A percentile compares a stretch with the other conserved stretches of the same genome.
These are phyloP conservation scores for Aspergillus quadrilineatus DNA, from an alignment of 2,329 filamentous ascomycete genomes.

Conservation along the genomic window DNA sequence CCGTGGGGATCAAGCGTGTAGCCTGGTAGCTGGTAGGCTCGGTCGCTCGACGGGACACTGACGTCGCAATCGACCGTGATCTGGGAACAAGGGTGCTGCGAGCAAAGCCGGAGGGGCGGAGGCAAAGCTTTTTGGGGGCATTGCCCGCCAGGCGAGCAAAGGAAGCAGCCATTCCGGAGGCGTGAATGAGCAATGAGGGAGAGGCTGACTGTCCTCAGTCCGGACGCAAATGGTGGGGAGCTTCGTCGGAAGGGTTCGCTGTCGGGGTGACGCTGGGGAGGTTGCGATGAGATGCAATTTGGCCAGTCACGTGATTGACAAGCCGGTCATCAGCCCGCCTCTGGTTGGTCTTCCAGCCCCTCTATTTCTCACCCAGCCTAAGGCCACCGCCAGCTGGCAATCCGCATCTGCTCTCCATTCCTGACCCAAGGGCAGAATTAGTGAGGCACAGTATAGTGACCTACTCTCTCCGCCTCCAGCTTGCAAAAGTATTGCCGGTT, in stretches of 20 bases:
- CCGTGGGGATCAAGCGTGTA: constrained; percentile 58
- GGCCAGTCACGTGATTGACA: constrained; percentile 33
- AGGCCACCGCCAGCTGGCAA: background rate
- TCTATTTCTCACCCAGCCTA: constrained; percentile 22
- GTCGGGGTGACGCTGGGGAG: constrained; percentile 30
- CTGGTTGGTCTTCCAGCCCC: constrained; percentile 30
- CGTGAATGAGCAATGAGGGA: constrained; percentile 22
- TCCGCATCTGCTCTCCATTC: background rate
- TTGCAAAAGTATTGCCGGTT: constrained; percentile 29
- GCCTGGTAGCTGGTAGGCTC: constrained; percentile 49
- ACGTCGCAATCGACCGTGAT: constrained; percentile 57
- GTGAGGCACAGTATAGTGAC: constrained; percentile 21
- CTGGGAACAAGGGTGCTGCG: constrained; percentile 43
- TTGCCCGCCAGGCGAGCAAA: constrained; percentile 61
- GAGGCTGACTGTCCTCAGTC: constrained; percentile 35
- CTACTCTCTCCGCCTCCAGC: constrained; percentile 26
- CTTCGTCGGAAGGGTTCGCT: constrained; percentile 32
- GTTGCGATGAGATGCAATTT: constrained; percentile 37
- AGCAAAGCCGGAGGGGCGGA: constrained; percentile 51
- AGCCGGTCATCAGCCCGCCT: constrained; percentile 37
- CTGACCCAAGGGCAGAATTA: background rate
- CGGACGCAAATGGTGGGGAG: constrained; percentile 38
- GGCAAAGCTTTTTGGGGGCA: constrained; percentile 59
- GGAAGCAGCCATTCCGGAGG: constrained; percentile 57
- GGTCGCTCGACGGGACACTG: constrained; percentile 55